Evolutionary conservation across 2,329 filamentous ascomycete genomes (phyloP), one percentile per base, ranked within the genome.

Genomic region (Byssochlamys sp.): DNA sequence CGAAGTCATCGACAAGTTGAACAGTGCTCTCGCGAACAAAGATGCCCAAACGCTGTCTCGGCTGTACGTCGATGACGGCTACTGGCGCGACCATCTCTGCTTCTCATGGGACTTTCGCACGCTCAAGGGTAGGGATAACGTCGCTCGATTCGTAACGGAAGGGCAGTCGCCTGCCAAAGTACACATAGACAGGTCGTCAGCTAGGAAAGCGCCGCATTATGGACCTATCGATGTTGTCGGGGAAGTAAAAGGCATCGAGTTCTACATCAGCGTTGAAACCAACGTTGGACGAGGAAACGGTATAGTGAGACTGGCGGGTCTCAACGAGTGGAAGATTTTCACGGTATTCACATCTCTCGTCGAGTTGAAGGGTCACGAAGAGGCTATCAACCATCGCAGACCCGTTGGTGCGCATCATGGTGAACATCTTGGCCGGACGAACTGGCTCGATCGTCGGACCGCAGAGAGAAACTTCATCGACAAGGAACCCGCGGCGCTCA

Each of bases 301-400:
- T 1, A 62, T 88, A 1, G 74, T 81, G 0, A 74, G 83, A 2
- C 67, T 88, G 0, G 70, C 71, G 0, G 69, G 75, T 60, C 66
- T 49, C n/a, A 52, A 71, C 4, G 71, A 69, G 4, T 88, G 84
- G 84, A 85, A 84, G 66, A 80, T 83, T 0, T 86, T 82, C 60
- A 85, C 83, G 1, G 63, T 89, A 0, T 88, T 83, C 64, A 88
- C 86, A 0, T 75, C 77, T 0, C 71, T 89, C 4, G 66, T 77
- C 1, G 78, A 81, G 39, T 61, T 89, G 4, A 80, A 74, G 3
- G 81, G 79, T 0, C 71, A 78, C 54, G 80, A 84, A 58, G 83
- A 88, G 66, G 60, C 63, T 0, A 66, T 76, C 1, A 74, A 77
- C 1, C 65, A 64, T 1, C 75, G 74, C 3, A 75, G 86, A 28